Evolutionary conservation across 2,329 filamentous ascomycete species (phyloP).

Genomic region (Fusarium avenaceum): DNA sequence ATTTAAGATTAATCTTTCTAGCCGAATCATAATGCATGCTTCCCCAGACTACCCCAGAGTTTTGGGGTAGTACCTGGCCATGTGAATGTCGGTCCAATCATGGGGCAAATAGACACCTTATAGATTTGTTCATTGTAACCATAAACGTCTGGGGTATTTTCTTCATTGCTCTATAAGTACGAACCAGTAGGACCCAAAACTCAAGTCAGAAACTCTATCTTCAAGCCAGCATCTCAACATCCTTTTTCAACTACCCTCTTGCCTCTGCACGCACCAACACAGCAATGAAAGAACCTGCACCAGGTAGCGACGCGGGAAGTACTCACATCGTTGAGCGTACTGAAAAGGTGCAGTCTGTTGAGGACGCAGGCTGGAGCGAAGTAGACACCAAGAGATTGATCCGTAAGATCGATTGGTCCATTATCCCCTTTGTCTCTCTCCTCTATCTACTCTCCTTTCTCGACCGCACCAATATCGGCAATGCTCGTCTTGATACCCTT

Average conservation of each 20-base stretch:
- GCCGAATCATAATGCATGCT: background rate
- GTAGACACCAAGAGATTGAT: constrained; percentile 10
- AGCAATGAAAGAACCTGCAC: background rate
- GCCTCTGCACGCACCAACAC: no score
- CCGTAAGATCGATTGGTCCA: constrained; percentile 13
- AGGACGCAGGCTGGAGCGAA: background rate
- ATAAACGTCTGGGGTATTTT: background rate
- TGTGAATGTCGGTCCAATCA: background rate
- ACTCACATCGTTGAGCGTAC: background rate
- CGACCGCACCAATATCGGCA: constrained; percentile 1
- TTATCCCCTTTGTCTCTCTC: constrained; percentile 7
- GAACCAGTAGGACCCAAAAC: background rate
- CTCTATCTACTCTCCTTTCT: constrained; percentile 11
- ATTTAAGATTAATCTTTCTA: background rate
- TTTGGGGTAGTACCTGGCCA: background rate
- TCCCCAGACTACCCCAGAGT: background rate
- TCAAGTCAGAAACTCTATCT: no score
- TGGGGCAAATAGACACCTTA: background rate
- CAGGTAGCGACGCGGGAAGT: constrained; percentile 2
- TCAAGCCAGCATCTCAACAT: no score
- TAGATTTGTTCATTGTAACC: background rate
- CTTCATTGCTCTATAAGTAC: background rate
- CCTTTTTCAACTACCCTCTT: background rate
- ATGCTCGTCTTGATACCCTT: constrained; percentile 11
- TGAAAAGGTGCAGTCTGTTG: background rate